Conservation (phyloP, 2,329 filamentous ascomycete genomes). For the Neonectria ditissima region DNA sequence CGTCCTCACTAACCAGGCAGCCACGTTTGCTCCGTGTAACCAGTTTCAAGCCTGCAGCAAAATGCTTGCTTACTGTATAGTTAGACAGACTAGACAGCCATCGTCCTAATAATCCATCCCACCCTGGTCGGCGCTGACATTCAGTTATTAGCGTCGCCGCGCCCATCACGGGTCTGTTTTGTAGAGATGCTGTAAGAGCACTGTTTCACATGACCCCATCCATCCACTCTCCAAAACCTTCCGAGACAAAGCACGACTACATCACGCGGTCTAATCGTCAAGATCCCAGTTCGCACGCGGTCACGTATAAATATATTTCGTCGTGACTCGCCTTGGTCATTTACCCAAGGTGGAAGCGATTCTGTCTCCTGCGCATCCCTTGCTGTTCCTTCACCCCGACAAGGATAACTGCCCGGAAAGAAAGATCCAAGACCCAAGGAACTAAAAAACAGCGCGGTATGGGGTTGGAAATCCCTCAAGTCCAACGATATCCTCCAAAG, state of each 20-base stretch:
- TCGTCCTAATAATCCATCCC: not conserved
- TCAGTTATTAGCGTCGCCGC: not conserved
- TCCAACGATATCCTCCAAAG: not conserved
- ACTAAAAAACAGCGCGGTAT: not conserved
- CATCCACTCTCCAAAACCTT: not conserved
- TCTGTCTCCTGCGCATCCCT: not conserved
- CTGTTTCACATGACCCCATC: constrained; percentile 22
- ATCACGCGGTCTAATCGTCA: constrained; percentile 12
- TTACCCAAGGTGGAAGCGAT: not conserved
- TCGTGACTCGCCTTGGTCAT: constrained; percentile 7
- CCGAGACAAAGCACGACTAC: constrained; percentile 1
- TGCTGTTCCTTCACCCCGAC: not conserved
- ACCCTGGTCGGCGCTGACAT: not conserved
- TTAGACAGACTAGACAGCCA: not conserved
- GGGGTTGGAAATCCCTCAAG: not conserved
- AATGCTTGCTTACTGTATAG: not conserved
- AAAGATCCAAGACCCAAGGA: not conserved
- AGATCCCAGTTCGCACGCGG: constrained; percentile 11
- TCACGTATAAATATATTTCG: constrained; percentile 14
- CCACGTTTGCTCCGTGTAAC: not conserved
- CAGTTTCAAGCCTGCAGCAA: not conserved
- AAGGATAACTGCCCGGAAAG: not conserved
- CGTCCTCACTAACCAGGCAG: no score
- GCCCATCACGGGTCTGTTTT: not conserved
- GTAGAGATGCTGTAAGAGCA: constrained; percentile 6